phyloP scores from a whole-genome alignment of 2,329 filamentous ascomycete species.

The Cladophialophora exuberans region DNA sequence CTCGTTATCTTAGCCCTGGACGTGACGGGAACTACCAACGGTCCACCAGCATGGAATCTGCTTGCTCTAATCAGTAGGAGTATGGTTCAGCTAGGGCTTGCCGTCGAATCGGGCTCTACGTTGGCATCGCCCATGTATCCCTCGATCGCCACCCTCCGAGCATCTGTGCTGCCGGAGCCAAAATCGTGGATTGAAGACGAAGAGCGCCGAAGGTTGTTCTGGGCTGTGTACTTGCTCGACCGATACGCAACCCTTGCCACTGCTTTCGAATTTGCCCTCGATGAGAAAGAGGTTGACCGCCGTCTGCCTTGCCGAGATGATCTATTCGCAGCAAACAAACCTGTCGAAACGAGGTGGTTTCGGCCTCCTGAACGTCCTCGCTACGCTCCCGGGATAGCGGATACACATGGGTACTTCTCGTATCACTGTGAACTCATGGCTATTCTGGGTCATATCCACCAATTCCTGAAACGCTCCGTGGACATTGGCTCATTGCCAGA shows the following conservation, averaged over 20 bases:
- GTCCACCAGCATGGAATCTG: slow-evolving; percentile 89
- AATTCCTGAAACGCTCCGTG: slow-evolving; percentile 84
- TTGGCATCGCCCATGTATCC: slow-evolving; percentile 77
- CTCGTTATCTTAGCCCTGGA: slow-evolving; percentile 85
- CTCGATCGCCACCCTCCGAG: slow-evolving; percentile 86
- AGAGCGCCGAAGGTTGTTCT: slow-evolving; percentile 80
- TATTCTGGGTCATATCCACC: slow-evolving; percentile 83
- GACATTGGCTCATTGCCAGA: slow-evolving; percentile 83
- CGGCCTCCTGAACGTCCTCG: slow-evolving; percentile 60
- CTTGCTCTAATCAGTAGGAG: slow-evolving; percentile 86
- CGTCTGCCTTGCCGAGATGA: slow-evolving; percentile 86
- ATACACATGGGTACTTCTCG: slow-evolving; percentile 84
- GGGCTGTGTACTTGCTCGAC: slow-evolving; percentile 92
- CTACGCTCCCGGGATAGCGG: slow-evolving; percentile 68
- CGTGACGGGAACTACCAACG: slow-evolving; percentile 82
- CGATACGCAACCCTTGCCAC: slow-evolving; percentile 89
- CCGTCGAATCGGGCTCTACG: slow-evolving; percentile 79
- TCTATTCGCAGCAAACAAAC: slow-evolving; percentile 79
- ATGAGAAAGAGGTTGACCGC: slow-evolving; percentile 87
- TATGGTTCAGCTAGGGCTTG: slow-evolving; percentile 83
- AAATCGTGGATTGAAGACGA: slow-evolving; percentile 90
- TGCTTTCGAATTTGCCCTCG: slow-evolving; percentile 86
- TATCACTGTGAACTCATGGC: slow-evolving; percentile 90
- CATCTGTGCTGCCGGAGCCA: slow-evolving; percentile 81
- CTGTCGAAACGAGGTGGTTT: slow-evolving; percentile 85